Base-by-base conservation (phyloP, 2,329 filamentous ascomycete genomes). In the Nemania sp. region DNA sequence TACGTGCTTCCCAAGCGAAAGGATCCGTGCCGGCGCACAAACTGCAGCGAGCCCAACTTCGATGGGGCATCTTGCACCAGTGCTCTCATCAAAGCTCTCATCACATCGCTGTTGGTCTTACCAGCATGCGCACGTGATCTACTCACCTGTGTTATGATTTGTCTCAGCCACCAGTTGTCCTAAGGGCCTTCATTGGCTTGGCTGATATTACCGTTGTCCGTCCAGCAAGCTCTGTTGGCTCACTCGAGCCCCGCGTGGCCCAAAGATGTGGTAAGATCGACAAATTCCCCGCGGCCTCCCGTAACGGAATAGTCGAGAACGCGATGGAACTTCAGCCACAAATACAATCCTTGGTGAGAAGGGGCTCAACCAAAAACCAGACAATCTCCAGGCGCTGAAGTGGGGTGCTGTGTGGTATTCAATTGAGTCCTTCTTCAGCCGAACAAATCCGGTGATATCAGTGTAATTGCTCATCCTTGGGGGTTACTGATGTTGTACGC, bases 201-300 rank as follows among this genome's bases (percentile, higher is more conserved):
- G 48, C 46, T 40, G 41, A 57, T 48, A 52, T 51, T 41, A 47
- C 53, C 39, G 49, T 49, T 52, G 41, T 37, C 31, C 28, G 31
- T 41, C 37, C 36, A 19, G 31, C 15, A 48, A 45, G 36, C 26
- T 11, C 11, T 52, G 46, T 52, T 49, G 48, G 49, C 31, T 49
- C 39, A 54, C 17, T 43, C 37, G 46, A 56, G 37, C 43, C 44
- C 56, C 47, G 49, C 51, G 51, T 37, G 47, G 50, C 49, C 49
- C 49, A 56, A 46, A 49, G 24, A 59, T 57, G 59, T 57, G 59
- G 59, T 47, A 54, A 49, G 53, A 59, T 57, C 56, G 47, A 53
- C 48, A 41, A 61, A 59, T 53, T 55, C 53, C 52, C 56, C 48
- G 48, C 43, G 14, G 34, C 45, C 19, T 37, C 50, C 56, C 28